These are phyloP conservation scores for Daedaleopsis nitida DNA, from an alignment of 768 basidiomycete genomes.

Conservation along the genomic window DNA sequence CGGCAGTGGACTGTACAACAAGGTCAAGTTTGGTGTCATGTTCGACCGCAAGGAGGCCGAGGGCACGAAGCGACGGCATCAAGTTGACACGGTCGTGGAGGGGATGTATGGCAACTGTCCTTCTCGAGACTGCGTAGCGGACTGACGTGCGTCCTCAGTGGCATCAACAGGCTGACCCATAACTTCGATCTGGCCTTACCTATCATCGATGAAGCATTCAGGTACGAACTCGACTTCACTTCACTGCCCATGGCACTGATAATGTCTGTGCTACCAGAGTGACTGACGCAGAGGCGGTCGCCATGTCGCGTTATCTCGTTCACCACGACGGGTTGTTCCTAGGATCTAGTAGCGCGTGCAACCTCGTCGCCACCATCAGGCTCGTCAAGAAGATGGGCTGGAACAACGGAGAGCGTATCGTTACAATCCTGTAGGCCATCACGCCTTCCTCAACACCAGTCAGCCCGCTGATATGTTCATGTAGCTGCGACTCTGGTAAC, in stretches of 20 bases:
- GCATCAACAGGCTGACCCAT: conserved; percentile 89
- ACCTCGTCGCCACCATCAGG: conserved; percentile 89
- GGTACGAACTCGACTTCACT: conserved; percentile 44
- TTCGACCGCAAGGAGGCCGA: conserved; percentile 91
- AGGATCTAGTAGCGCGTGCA: conserved; percentile 95
- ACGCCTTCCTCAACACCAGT: no score
- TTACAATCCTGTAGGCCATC: conserved; percentile 77
- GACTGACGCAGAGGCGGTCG: conserved; percentile 90
- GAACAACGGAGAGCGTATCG: conserved; percentile 69
- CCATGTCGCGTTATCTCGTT: conserved; percentile 94
- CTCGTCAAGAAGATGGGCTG: conserved; percentile 71
- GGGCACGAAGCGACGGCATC: conserved; percentile 89
- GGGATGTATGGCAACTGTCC: conserved; percentile 58
- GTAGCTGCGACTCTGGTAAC: conserved; percentile 85
- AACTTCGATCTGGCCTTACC: conserved; percentile 87
- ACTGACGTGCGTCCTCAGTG: conserved; percentile 46
- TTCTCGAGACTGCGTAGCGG: not conserved
- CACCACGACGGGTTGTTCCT: conserved; percentile 90
- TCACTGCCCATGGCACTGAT: not conserved
- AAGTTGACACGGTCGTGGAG: conserved; percentile 96
- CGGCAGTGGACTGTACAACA: conserved; percentile 94
- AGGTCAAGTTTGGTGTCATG: conserved; percentile 95
- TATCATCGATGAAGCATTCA: conserved; percentile 86
- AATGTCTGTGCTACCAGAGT: conserved; percentile 52
- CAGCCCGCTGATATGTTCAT: not conserved